phyloP scores from a whole-genome alignment of 1,284 basidiomycete genomes.

The Hymenochaete sp. region DNA sequence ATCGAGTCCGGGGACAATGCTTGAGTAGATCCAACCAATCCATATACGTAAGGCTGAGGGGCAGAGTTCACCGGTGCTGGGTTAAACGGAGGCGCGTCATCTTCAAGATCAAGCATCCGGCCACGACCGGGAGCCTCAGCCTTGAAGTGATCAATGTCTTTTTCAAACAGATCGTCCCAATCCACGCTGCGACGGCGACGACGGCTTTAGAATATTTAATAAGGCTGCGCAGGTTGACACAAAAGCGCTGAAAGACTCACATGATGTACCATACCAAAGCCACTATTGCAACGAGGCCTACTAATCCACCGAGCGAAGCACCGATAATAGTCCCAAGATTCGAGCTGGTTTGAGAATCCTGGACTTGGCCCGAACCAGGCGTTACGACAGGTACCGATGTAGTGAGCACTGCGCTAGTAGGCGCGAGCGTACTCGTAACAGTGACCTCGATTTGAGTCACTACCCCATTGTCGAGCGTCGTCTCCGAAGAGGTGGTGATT shows the following conservation, averaged over 20 bases:
- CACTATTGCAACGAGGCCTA: slow-evolving; percentile 18
- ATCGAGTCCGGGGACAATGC: slow-evolving; percentile 7
- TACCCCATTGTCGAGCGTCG: slow-evolving; percentile 10
- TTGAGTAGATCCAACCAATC: slow-evolving; percentile 19
- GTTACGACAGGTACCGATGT: slow-evolving; percentile 7
- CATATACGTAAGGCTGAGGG: slow-evolving; percentile 23
- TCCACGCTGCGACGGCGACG: slow-evolving; percentile 13
- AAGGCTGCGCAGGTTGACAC: not conserved
- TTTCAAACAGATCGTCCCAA: slow-evolving; percentile 18
- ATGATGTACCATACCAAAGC: slow-evolving; percentile 19
- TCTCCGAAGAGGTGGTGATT: slow-evolving; percentile 7
- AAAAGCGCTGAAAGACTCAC: slow-evolving; percentile 12
- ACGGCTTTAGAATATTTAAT: slow-evolving; percentile 6
- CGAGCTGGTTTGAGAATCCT: slow-evolving; percentile 1
- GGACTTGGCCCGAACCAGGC: not conserved
- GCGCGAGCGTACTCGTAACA: slow-evolving; percentile 10
- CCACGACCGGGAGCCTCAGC: slow-evolving; percentile 5
- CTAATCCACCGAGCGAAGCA: slow-evolving; percentile 21
- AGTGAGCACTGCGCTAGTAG: slow-evolving; percentile 10
- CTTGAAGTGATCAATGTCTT: slow-evolving; percentile 15
- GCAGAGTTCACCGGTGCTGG: slow-evolving; percentile 16
- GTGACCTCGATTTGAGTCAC: slow-evolving; percentile 5
- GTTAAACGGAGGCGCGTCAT: slow-evolving; percentile 11
- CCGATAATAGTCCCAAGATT: slow-evolving; percentile 20
- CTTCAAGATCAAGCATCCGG: slow-evolving; percentile 15